Base-by-base conservation (phyloP, 2,329 filamentous ascomycete species). In the Gaeumannomyces sp. region DNA sequence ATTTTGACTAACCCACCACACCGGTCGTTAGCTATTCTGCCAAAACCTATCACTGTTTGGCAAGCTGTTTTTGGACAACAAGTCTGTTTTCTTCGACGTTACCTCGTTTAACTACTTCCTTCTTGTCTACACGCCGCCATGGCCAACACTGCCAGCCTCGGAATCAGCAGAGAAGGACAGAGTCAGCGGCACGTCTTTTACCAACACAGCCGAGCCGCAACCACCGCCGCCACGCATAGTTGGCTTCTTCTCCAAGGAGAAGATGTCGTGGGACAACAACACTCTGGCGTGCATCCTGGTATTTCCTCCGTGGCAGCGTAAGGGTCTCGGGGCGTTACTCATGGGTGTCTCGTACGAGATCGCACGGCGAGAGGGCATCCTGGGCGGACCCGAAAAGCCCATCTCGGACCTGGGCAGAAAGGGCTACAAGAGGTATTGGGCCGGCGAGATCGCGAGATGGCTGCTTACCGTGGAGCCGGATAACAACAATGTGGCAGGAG, bases 171-270 rank as follows among this genome's bases (percentile, higher is more conserved):
- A 31, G 29, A 29, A n/a, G 50, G 62, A n/a, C 14, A 16, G 16
- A 19, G n/a, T 28, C 22, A 33, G 59, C 59, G 14, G 60, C 33
- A 45, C 25, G 70, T 64, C 65, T 11, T 63, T 60, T 58, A 45
- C 65, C 13, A 66, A 60, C 50, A 59, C 65, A 14, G 56, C 67
- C 19, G 65, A 68, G 16, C 22, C 45, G 22, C 45, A 22, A 6
- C 59, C 58, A 1, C 66, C 45, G 22, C 63, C 58, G 22, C 70
- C 72, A 27, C 74, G 76, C 57, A 88, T 97, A 35, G 86, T 94
- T 1, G 95, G 95, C n/a, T 98, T 98, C 83, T 99, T 98, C 80
- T 96, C 91, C 68, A 98, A 99, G 75, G 95, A 99, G 76, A 98
- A 98, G 76, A 90, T 97, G 82, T 97, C 92, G 4, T 99, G 95